Base-by-base conservation (phyloP, 805 yeast genomes). In the Candida peoriensis region DNA sequence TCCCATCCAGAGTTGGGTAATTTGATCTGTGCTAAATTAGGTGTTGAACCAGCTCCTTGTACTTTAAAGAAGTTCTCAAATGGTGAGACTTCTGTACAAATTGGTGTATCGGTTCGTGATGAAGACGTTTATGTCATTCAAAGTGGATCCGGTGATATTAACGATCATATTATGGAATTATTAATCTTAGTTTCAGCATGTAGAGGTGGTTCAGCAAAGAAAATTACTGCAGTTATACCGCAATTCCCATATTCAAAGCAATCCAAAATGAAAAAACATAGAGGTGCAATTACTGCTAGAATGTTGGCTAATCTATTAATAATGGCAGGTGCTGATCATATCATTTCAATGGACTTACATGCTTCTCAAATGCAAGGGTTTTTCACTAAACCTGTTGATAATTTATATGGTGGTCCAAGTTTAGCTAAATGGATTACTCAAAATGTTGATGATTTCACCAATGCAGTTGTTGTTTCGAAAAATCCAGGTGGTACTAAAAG, bases 341-440 rank as follows among this genome's bases (percentile, higher is more conserved):
- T 93, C 38, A 90, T 93, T 25, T 86, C 96, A 4, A 89, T 93
- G 97, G 99, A 93, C 57, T 68, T 93, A 47, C 80, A 76, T 49
- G 98, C 99, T 19, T 80, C 96, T 23, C 99, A 93, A 64, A 93
- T 93, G 98, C 98, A 93, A 67, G 99, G 99, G 11, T 93, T 93
- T 57, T 93, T 93, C 68, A 75, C 94, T 22, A 89, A 88, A 51
- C 98, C 99, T 0, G 98, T 93, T 19, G 99, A 93, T 61, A 93
- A 93, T 60, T 66, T 93, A 41, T 88, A 87, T 54, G 97, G 97
- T 19, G 96, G 95, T 3, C 98, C 98, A 32, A 85, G 96, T 26
- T 72, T 93, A 48, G 97, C 96, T 20, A 76, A 85, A 50, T 93
- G 98, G 98, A 90, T 93, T 51, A 78, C 83, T 50, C 93, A 83